Base-by-base conservation (phyloP, 2,329 filamentous ascomycete genomes). In the Neopestalotiopsis sp. region DNA sequence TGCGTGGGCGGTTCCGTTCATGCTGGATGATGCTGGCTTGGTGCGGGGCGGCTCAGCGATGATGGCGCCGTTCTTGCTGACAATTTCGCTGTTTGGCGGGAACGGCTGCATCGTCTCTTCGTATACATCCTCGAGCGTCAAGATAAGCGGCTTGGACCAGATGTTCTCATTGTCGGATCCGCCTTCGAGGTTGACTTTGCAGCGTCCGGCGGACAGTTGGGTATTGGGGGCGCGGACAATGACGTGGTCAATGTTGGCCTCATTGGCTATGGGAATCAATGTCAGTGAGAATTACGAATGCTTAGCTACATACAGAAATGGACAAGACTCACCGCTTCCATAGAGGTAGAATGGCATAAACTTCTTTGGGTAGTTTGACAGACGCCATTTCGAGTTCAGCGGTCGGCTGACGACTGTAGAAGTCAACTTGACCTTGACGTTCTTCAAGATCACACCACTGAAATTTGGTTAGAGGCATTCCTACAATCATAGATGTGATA, bases 281-380 rank as follows among this genome's bases (percentile, higher is more conserved):
- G 14, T 20, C 28, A n/a, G 20, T 53, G 13, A 38, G 59, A n/a
- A 20, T 3, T 3, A 10, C 6, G 9, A 1, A 14, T 30, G 20
- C 4, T 4, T 4, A 13, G 17, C 1, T 20, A 63, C 4, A 1
- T 4, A 34, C 7, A 5, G 1, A 5, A 28, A 28, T 28, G 24
- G 1, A 28, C 24, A 4, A 7, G 0, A 68, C 74, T 72, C 42
- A 74, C 73, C 42, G 6, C 66, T 76, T 7, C 83, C 81, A 68
- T 84, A 85, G n/a, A 84, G 76, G 40, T 84, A 85, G 66, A 84
- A 84, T 0, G 82, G 82, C 79, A 82, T 82, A 70, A 75, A 79
- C 0, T 73, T 71, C 0, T 67, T 13, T 0, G 83, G 83, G 24
- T 83, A 84, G 0, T 74, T 66, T 1, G 69, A 64, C 5, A 80